These are phyloP conservation scores for Capsella rubella DNA, from an alignment of 441 rosid genomes.

Conservation along the genomic window DNA sequence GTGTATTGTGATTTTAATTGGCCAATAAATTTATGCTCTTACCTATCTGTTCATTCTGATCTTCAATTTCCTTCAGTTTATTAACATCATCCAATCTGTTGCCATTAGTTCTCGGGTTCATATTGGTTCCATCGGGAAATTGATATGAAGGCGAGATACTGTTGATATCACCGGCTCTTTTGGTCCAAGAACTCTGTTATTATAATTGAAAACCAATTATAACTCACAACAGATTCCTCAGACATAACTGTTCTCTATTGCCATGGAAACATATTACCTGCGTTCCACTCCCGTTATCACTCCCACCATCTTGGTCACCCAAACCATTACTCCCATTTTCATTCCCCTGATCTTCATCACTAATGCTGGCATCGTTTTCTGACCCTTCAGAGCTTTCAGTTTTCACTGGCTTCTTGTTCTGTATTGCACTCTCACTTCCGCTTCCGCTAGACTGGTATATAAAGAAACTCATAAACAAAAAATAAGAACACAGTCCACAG, in stretches of 20 bases:
- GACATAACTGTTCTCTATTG: not conserved
- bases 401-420: constrained; percentile 48
- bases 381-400: constrained; percentile 51
- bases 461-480: constrained; percentile 12
- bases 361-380: constrained; percentile 51
- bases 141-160: constrained; percentile 50
- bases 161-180: constrained; percentile 54
- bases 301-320: constrained; percentile 50
- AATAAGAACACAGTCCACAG: constrained; percentile 19
- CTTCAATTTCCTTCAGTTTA: constrained; percentile 43
- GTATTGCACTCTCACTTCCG: constrained; percentile 71
- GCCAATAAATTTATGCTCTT: constrained; percentile 21
- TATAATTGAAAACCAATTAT: constrained; percentile 24
- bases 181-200: constrained; percentile 75
- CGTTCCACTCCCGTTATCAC: constrained; percentile 70
- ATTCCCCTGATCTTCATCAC: constrained; percentile 45
- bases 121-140: constrained; percentile 55
- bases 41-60: constrained; percentile 53
- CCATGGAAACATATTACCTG: constrained; percentile 52
- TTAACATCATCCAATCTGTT: constrained; percentile 38
- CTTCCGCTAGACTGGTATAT: constrained; percentile 65
- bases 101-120: constrained; percentile 47
- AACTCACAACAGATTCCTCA: not conserved
- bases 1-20: constrained; percentile 3
- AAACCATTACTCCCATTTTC: constrained; percentile 49